Evolutionary conservation across 176 grass and related monocot genomes (phyloP).

Genomic region (Neostapfia colusana): DNA sequence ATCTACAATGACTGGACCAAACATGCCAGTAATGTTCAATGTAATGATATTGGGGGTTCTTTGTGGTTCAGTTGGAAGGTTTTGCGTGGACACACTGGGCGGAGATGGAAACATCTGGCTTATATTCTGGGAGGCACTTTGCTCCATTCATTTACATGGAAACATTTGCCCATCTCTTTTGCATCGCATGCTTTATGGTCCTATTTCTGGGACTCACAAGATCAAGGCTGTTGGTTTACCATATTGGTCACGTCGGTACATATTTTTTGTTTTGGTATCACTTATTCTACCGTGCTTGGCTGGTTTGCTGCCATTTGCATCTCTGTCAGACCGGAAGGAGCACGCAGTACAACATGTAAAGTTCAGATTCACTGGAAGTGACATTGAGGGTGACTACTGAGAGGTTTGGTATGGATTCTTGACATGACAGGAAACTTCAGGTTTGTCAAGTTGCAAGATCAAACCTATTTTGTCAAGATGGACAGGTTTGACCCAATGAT

Average conservation of each 20-base stretch:
- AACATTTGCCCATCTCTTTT: conserved; percentile 64
- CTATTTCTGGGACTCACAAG: conserved; percentile 50
- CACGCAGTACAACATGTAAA: conserved; percentile 46
- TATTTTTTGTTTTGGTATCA: conserved; percentile 60
- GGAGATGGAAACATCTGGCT: conserved; percentile 77
- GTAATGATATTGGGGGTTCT: conserved; percentile 62
- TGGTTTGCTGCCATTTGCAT: conserved; percentile 86
- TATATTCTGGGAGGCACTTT: conserved; percentile 74
- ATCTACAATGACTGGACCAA: conserved; percentile 51
- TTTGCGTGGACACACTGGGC: conserved; percentile 74
- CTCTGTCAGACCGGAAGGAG: conserved; percentile 59
- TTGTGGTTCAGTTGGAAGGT: conserved; percentile 75
- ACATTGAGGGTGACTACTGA: conserved; percentile 47
- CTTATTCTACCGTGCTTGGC: conserved; percentile 66
- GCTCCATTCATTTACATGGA: conserved; percentile 72
- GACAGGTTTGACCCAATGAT: not conserved
- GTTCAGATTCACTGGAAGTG: conserved; percentile 37
- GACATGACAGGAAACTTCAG: not conserved
- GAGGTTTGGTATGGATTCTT: conserved; percentile 9
- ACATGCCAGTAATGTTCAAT: conserved; percentile 91
- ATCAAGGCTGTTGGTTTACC: conserved; percentile 35
- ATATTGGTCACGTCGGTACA: conserved; percentile 63
- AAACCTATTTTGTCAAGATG: conserved; percentile 17
- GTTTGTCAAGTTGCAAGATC: not conserved
- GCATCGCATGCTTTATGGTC: conserved; percentile 62